These are phyloP conservation scores for Oemleria cerasiformis DNA, from an alignment of 306 rosid genomes.

Conservation along the genomic window DNA sequence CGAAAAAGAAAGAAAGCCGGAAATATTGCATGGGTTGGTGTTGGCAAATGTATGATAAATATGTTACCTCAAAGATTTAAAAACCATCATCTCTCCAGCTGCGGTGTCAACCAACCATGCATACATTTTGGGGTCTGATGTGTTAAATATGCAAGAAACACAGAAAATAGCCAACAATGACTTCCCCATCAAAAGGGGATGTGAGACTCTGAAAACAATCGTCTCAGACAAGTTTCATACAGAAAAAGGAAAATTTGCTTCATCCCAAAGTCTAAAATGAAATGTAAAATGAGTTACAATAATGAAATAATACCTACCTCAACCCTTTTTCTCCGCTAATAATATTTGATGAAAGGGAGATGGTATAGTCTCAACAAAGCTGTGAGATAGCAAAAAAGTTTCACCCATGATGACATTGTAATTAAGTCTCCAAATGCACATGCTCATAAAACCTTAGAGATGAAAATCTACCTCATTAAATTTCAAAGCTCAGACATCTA, in stretches of 20 bases:
- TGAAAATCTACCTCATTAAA: conserved; percentile 81
- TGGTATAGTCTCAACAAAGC: conserved; percentile 81
- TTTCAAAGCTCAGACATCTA: conserved; percentile 79
- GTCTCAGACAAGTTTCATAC: conserved; percentile 43
- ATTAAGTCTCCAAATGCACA: conserved; percentile 58
- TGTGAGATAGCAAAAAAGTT: conserved; percentile 77
- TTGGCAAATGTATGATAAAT: conserved; percentile 32
- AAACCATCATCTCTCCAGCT: conserved; percentile 62
- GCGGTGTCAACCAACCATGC: conserved; percentile 67
- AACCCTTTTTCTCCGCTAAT: conserved; percentile 68
- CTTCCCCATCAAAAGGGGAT: conserved; percentile 32
- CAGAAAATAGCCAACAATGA: conserved; percentile 33
- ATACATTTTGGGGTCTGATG: conserved; percentile 55
- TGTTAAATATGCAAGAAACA: conserved; percentile 41
- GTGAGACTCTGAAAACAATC: conserved; percentile 40
- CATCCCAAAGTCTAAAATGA: conserved; percentile 36
- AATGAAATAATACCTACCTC: conserved; percentile 85
- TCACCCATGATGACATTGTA: conserved; percentile 66
- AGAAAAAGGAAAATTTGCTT: conserved; percentile 23
- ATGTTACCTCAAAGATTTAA: conserved; percentile 78
- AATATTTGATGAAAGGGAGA: conserved; percentile 80
- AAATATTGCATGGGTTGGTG: neutral
- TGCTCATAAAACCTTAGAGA: conserved; percentile 65
- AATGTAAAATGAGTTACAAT: conserved; percentile 46
- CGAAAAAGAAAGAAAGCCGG: neutral